These are phyloP conservation scores for Paraglomus brasilianum DNA, from an alignment of 192 early-diverging fungal genomes.

Conservation along the genomic window DNA sequence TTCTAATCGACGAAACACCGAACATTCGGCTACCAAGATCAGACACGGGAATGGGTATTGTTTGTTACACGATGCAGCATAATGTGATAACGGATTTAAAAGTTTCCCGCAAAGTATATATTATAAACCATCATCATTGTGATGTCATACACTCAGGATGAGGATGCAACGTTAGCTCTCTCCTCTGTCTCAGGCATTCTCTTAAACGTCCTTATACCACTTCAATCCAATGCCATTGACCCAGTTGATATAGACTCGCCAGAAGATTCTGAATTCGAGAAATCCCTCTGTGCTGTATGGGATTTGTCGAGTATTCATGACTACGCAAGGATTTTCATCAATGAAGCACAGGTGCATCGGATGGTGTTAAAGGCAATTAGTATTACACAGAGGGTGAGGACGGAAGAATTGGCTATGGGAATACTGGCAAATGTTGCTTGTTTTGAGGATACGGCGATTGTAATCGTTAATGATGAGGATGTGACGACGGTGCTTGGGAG, in stretches of 20 bases:
- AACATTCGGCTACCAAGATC: too few relatives aligned
- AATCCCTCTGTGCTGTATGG: conserved; percentile 37
- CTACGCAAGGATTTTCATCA: conserved; percentile 29
- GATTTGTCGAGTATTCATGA: conserved; percentile 34
- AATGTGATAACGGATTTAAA: too few relatives aligned
- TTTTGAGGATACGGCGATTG: conserved; percentile 33
- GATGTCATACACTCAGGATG: too few relatives aligned
- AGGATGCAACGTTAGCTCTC: too few relatives aligned
- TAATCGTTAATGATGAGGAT: conserved; percentile 35
- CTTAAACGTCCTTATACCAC: too few relatives aligned
- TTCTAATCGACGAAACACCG: too few relatives aligned
- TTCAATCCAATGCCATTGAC: neutral
- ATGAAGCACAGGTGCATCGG: conserved; percentile 28
- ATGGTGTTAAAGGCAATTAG: conserved; percentile 39
- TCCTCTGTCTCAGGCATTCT: too few relatives aligned
- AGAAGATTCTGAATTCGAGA: conserved; percentile 37
- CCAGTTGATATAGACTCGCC: neutral
- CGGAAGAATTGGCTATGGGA: conserved; percentile 38
- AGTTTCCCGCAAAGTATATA: too few relatives aligned
- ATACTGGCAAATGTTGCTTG: conserved; percentile 40
- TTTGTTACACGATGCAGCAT: too few relatives aligned
- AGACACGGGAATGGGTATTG: too few relatives aligned
- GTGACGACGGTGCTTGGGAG: conserved; percentile 28
- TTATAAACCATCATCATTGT: too few relatives aligned
- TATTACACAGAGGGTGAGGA: conserved; percentile 30